A percentile compares a stretch with the other conserved stretches of the same genome.
phyloP scores from a whole-genome alignment of 768 basidiomycete genomes.

The Tylopilus rubrobrunneus region DNA sequence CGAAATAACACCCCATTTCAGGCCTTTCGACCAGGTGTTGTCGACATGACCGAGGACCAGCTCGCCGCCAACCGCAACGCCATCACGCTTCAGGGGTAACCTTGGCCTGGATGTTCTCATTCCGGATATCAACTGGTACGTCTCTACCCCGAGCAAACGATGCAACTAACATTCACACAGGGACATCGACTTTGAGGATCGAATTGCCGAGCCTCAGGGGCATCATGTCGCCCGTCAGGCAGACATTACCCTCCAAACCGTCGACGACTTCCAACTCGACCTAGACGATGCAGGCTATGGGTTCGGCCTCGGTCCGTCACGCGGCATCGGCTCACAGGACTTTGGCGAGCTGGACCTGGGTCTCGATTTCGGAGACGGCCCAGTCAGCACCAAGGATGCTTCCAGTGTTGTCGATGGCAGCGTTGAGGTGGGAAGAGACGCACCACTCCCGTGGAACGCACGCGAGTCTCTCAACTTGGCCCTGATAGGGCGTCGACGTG shows the following conservation, averaged over 20 bases:
- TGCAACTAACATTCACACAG: constrained; percentile 36
- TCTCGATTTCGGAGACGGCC: constrained; percentile 70
- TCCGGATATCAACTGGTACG: constrained; percentile 78
- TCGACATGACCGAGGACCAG: constrained; percentile 96
- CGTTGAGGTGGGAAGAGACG: constrained; percentile 77
- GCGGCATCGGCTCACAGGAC: constrained; percentile 85
- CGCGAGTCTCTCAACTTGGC: constrained; percentile 61
- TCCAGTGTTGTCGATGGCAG: constrained; percentile 54
- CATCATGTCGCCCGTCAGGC: constrained; percentile 82
- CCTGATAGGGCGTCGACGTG: constrained; percentile 45
- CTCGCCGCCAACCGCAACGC: constrained; percentile 81
- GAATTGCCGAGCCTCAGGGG: constrained; percentile 56
- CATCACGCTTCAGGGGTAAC: constrained; percentile 79
- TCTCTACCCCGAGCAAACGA: background rate
- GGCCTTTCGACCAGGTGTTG: constrained; percentile 93
- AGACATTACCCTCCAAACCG: constrained; percentile 82
- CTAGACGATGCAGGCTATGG: constrained; percentile 54
- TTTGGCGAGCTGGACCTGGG: constrained; percentile 71
- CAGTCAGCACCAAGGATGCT: constrained; percentile 33
- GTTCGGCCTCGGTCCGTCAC: constrained; percentile 76
- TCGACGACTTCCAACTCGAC: constrained; percentile 69
- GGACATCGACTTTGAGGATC: constrained; percentile 76
- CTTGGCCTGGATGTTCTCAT: constrained; percentile 78
- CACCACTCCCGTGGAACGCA: constrained; percentile 40
- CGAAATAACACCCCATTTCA: constrained; percentile 26